Evolutionary conservation across 2,329 filamentous ascomycete genomes (phyloP).

Genomic region (Penicillium digitatum): DNA sequence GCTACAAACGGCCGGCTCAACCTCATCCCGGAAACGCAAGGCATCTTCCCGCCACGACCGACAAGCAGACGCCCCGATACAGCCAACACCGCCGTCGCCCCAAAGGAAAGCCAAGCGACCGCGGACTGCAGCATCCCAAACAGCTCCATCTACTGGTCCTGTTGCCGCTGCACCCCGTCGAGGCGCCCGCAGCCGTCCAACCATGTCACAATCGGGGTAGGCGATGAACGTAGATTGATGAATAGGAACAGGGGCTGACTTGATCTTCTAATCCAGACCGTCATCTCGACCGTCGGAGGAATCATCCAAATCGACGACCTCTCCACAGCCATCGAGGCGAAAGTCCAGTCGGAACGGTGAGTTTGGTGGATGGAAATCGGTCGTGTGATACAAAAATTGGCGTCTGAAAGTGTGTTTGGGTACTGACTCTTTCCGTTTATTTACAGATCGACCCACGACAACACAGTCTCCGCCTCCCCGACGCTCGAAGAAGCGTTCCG

Average conservation of each 20-base stretch:
- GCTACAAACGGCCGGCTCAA: conserved; percentile 42
- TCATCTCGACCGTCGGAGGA: conserved; percentile 63
- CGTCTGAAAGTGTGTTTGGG: neutral
- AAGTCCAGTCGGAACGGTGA: conserved; percentile 72
- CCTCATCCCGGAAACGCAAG: conserved; percentile 72
- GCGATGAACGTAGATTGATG: conserved; percentile 16
- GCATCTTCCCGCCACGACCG: conserved; percentile 52
- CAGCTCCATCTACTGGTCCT: conserved; percentile 38
- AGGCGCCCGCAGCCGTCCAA: conserved; percentile 32
- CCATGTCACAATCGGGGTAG: conserved; percentile 45
- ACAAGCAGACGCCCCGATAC: conserved; percentile 37
- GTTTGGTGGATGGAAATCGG: conserved; percentile 25
- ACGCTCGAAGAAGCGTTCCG: conserved; percentile 53
- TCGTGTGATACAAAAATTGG: neutral
- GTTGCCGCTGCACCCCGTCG: conserved; percentile 44
- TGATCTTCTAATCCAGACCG: conserved; percentile 46
- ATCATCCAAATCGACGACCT: conserved; percentile 51
- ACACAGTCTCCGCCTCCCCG: conserved; percentile 37
- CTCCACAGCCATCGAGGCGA: conserved; percentile 63
- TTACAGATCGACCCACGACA: conserved; percentile 33
- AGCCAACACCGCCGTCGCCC: conserved; percentile 29
- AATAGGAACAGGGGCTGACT: neutral
- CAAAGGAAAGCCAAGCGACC: conserved; percentile 67
- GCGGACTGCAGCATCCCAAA: conserved; percentile 55
- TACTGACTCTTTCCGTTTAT: conserved; percentile 10